Base-by-base conservation (phyloP, 2,329 filamentous ascomycete genomes). In the Scedosporium aurantiacum region DNA sequence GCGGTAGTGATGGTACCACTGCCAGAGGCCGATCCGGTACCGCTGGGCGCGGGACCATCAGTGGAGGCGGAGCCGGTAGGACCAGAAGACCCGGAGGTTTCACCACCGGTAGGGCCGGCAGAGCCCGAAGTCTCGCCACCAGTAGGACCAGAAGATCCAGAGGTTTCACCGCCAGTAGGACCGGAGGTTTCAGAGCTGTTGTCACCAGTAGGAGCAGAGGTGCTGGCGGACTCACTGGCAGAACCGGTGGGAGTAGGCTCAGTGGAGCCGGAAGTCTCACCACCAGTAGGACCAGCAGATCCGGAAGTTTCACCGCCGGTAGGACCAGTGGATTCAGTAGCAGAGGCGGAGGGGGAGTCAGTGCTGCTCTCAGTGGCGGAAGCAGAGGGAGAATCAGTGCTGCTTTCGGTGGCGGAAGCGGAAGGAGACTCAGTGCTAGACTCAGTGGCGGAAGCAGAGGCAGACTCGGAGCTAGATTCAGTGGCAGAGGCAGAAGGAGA, bases 201-300 rank as follows among this genome's bases (percentile, higher is more conserved):
- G 37, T 41, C 37, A 41, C 16, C 37, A 16, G 37, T n/a, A 47
- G 43, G 5, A 18, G 50, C 23, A 14, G 21, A 14, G 32, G 52
- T 47, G 12, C 58, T 57, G 27, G 60, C 47, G 45, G 50, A n/a
- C n/a, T 18, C 43, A 47, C 5, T 5, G n/a, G 55, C 40, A n/a
- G 68, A 63, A 7, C 16, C 45, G 54, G 60, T 61, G 28, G 41
- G 27, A 21, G 62, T 62, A 28, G 60, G 55, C 60, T 61, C 57
- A 37, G 60, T 61, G 52, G 54, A 62, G 18, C 61, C 56, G n/a
- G 37, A 52, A 10, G 63, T 56, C 52, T 63, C 18, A n/a, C 57
- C 25, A 18, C 63, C 66, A 41, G 64, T 66, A 43, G 57, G 7
- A 50, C 60, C 54, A 52, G 61, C 61, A 32, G 55, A 63, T 14